These are phyloP conservation scores for Sicyos edulis DNA, from an alignment of 306 rosid species.

Conservation along the genomic window DNA sequence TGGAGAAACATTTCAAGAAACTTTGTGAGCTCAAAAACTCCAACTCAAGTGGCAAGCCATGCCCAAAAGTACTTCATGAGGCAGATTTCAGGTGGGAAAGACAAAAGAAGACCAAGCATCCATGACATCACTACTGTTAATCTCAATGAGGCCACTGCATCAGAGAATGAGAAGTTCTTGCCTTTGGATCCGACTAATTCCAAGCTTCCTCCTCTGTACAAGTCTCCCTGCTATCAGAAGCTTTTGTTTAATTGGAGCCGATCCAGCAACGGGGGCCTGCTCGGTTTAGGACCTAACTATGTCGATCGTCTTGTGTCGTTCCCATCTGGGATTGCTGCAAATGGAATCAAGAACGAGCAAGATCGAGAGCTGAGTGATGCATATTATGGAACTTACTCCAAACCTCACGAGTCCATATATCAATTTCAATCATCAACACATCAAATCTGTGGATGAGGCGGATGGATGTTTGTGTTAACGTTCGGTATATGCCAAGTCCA, in stretches of 20 bases:
- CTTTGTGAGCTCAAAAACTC: conserved; percentile 52
- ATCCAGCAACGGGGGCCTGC: not conserved
- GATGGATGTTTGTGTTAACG: conserved; percentile 26
- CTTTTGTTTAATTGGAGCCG: conserved; percentile 22
- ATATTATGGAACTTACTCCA: conserved; percentile 48
- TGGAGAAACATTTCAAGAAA: conserved; percentile 89
- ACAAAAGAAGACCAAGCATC: conserved; percentile 86
- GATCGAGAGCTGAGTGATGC: conserved; percentile 38
- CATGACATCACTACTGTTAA: conserved; percentile 82
- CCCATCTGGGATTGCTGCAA: conserved; percentile 37
- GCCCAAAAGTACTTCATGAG: conserved; percentile 87
- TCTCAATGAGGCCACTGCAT: conserved; percentile 40
- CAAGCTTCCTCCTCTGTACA: conserved; percentile 34
- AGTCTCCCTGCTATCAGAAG: conserved; percentile 39
- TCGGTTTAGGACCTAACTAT: conserved; percentile 12
- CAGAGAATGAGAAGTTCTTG: conserved; percentile 32
- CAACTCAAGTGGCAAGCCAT: conserved; percentile 63
- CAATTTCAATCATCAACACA: conserved; percentile 30
- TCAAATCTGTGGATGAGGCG: conserved; percentile 36
- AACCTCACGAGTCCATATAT: conserved; percentile 34
- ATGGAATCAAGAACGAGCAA: conserved; percentile 38
- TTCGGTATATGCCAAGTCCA: conserved; percentile 26
- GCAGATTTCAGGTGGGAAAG: conserved; percentile 75
- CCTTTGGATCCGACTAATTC: conserved; percentile 31
- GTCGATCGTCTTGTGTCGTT: not conserved